These are phyloP conservation scores for Tubosaeta brunneosetosa DNA, from an alignment of 768 basidiomycete genomes.

Conservation along the genomic window DNA sequence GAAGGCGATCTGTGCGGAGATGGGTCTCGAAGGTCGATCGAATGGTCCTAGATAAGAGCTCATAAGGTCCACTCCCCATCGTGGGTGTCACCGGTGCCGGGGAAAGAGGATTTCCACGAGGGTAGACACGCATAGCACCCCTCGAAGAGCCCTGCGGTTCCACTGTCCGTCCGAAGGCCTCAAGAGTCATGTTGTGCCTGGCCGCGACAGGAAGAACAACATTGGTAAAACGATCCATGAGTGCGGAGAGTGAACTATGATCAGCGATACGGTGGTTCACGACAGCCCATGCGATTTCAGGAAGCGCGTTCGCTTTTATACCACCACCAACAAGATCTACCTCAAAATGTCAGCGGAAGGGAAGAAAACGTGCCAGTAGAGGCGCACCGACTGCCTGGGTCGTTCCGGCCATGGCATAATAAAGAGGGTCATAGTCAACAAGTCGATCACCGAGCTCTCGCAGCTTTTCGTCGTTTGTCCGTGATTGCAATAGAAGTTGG, in stretches of 20 bases:
- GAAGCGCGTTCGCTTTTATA: slow-evolving; percentile 40
- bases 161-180: slow-evolving; percentile 36
- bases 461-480: slow-evolving; percentile 17
- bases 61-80: neutral
- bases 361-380: neutral
- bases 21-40: neutral
- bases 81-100: neutral
- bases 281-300: neutral
- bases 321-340: neutral
- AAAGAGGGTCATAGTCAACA: neutral
- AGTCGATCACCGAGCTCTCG: neutral
- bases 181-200: slow-evolving; percentile 31
- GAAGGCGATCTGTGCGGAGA: neutral
- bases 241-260: neutral
- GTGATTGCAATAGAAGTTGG: slow-evolving; percentile 13
- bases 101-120: neutral
- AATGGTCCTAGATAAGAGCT: neutral
- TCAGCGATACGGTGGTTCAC: neutral
- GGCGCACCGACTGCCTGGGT: neutral
- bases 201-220: neutral
- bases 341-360: neutral
- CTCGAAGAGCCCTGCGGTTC: slow-evolving; percentile 20
- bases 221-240: neutral
- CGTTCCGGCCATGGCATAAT: neutral
- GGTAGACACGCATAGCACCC: slow-evolving; percentile 29